These are phyloP conservation scores for Chaetoscypha palmicola DNA, from an alignment of 2,329 filamentous ascomycete genomes.

Conservation along the genomic window DNA sequence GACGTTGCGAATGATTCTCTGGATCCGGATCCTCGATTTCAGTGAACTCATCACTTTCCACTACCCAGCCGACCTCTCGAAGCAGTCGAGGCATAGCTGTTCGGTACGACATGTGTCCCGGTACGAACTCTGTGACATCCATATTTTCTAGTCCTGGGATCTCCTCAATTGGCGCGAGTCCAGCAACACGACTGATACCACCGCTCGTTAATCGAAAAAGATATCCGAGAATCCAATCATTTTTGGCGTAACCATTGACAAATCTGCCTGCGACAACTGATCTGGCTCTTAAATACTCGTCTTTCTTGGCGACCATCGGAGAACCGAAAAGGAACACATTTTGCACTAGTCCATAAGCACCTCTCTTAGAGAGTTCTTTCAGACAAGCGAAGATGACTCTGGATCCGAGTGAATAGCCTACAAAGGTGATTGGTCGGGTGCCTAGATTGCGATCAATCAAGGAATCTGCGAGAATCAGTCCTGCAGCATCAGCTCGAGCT, in stretches of 20 bases:
- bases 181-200: constrained; percentile 82
- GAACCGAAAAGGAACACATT: constrained; percentile 95
- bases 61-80: constrained; percentile 80
- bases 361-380: constrained; percentile 75
- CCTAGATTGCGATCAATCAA: constrained; percentile 87
- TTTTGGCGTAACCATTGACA: constrained; percentile 87
- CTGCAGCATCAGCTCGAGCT: constrained; percentile 79
- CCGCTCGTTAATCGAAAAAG: constrained; percentile 91
- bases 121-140: constrained; percentile 76
- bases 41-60: constrained; percentile 87
- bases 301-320: constrained; percentile 82
- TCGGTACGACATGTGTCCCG: constrained; percentile 95
- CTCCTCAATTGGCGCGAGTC: constrained; percentile 67
- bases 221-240: constrained; percentile 96
- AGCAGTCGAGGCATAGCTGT: constrained; percentile 83
- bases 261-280: constrained; percentile 89
- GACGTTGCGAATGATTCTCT: constrained; percentile 79
- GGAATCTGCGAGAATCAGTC: constrained; percentile 89
- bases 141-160: constrained; percentile 84
- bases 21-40: constrained; percentile 98
- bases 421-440: constrained; percentile 81
- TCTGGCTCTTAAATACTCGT: constrained; percentile 76
- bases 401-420: constrained; percentile 89
- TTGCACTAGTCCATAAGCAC: constrained; percentile 80
- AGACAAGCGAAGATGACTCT: constrained; percentile 90